Evolutionary conservation across 1,284 basidiomycete genomes (phyloP), one percentile per base, ranked within the genome.

Genomic region (Moniliella sp.): DNA sequence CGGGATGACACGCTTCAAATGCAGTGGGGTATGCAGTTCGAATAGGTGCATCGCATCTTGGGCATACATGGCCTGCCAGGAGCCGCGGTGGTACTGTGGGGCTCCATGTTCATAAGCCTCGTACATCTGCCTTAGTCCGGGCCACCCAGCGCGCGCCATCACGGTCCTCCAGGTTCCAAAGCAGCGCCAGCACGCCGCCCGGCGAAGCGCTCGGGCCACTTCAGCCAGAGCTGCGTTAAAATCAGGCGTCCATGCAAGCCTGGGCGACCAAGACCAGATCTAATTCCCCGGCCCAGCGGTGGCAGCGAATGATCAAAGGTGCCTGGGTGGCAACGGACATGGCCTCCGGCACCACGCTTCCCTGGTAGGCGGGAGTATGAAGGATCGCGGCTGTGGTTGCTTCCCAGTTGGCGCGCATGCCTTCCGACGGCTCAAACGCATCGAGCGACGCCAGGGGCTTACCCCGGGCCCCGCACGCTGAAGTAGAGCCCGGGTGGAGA

Each of bases 191-290:
- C 11, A 30, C 12, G 5, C 28, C 28, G 13, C 28, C 28, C 21
- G 28, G 11, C 21, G 16, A n/a, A 30, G 12, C 12, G 28, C 13
- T 12, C 21, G 12, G 5, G 28, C 16, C n/a, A 30, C 16, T 4
- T 16, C 16, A 13, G 12, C 12, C 11, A 30, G 28, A 12, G 28
- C 28, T 4, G 5, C 4, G 28, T 30, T 16, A 23, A 30, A 30
- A n/a, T 30, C 5, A 23, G 28, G 21, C 28, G 16, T 15, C 28
- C 12, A 15, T 30, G 28, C 28, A 30, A n/a, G 28, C 28, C 15
- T 30, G 28, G n/a, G 28, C 28, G 12, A 30, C 16, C 12, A 30
- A 12, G 4, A 30, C 28, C 28, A 30, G 28, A 10, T 30, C 28
- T 30, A 13, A 4, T 12, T 15, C 4, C 10, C 10, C 21, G 21